phyloP scores from a whole-genome alignment of 441 rosid species.

The Populus tomentosa region DNA sequence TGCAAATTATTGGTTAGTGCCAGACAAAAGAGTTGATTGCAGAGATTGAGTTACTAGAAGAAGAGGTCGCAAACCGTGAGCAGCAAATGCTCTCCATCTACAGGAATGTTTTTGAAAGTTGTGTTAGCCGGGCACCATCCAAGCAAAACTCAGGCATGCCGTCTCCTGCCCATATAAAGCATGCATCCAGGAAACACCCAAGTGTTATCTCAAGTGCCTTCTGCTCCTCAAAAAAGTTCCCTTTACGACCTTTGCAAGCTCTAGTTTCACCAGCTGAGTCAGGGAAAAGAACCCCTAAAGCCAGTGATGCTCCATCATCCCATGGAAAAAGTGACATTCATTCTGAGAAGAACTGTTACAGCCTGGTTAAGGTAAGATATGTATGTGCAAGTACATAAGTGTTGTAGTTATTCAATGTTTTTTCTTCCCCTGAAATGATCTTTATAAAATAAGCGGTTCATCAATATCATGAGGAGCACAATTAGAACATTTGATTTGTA shows the following conservation, averaged over 20 bases:
- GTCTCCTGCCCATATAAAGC: constrained; percentile 71
- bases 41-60: constrained; percentile 79
- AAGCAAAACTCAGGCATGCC: constrained; percentile 50
- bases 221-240: constrained; percentile 72
- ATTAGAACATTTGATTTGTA: not conserved
- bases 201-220: constrained; percentile 75
- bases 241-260: constrained; percentile 51
- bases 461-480: not conserved
- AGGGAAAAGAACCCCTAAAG: constrained; percentile 40
- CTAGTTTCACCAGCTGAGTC: constrained; percentile 40
- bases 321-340: constrained; percentile 29
- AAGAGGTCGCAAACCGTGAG: constrained; percentile 75
- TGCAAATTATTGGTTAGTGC: constrained; percentile 12
- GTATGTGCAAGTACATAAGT: not conserved
- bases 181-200: constrained; percentile 61
- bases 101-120: constrained; percentile 62
- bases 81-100: constrained; percentile 76
- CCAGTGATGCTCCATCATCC: constrained; percentile 28
- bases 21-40: constrained; percentile 76
- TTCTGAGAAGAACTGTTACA: constrained; percentile 36
- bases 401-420: not conserved
- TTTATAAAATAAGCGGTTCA: not conserved
- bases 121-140: constrained; percentile 52
- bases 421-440: not conserved
- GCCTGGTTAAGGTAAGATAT: constrained; percentile 36